phyloP scores from a whole-genome alignment of 257 asterid species.

The Prunella vulgaris region DNA sequence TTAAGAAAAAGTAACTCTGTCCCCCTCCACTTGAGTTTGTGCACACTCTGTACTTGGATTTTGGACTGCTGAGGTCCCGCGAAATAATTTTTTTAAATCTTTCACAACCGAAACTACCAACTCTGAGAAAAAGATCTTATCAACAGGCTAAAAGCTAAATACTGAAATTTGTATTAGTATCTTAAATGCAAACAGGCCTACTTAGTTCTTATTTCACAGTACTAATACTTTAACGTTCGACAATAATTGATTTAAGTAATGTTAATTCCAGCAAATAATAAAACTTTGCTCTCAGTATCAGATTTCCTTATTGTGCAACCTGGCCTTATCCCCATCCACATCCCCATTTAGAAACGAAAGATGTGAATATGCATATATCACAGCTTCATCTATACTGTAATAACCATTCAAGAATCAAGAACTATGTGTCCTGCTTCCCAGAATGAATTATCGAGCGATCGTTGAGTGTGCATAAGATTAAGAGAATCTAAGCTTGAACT shows the following conservation, averaged over 20 bases:
- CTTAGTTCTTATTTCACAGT: background rate
- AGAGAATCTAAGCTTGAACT: background rate
- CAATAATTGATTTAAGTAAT: background rate
- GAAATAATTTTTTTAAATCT: no score
- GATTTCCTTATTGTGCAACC: background rate
- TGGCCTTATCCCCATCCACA: background rate
- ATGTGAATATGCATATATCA: background rate
- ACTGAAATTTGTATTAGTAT: background rate
- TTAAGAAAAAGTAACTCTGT: no score
- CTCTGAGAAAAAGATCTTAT: background rate
- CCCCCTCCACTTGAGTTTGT: background rate
- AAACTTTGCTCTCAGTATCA: background rate
- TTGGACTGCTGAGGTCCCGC: background rate
- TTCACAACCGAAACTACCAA: background rate
- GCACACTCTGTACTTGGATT: background rate
- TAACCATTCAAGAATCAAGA: slow-evolving; percentile 1
- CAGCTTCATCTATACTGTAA: background rate
- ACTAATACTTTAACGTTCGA: background rate
- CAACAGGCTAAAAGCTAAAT: background rate
- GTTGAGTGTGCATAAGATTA: background rate
- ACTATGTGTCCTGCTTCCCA: background rate
- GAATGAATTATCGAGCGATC: background rate
- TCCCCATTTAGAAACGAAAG: background rate
- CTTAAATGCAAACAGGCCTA: background rate
- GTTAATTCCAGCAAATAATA: background rate